phyloP scores from a whole-genome alignment of 1,284 basidiomycete genomes.

The Sanghuangporus baumii region DNA sequence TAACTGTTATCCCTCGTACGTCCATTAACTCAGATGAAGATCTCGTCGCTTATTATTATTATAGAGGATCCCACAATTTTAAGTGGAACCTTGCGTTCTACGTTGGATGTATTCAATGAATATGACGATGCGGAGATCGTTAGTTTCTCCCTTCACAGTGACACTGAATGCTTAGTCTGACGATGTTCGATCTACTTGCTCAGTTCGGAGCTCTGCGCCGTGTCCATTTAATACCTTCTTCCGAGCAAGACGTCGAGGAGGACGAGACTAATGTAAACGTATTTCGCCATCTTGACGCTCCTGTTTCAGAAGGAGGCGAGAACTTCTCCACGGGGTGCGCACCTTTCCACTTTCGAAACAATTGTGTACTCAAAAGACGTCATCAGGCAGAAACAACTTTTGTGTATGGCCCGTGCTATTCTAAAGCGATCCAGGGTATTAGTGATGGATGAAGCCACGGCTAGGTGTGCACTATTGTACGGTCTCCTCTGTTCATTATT shows the following conservation, averaged over 20 bases:
- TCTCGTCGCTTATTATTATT: neutral
- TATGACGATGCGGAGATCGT: slow-evolving; percentile 85
- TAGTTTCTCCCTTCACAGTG: slow-evolving; percentile 22
- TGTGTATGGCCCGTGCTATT: slow-evolving; percentile 64
- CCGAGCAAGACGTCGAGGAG: slow-evolving; percentile 34
- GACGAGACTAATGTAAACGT: slow-evolving; percentile 72
- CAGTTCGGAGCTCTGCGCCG: slow-evolving; percentile 84
- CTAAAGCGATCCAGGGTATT: slow-evolving; percentile 51
- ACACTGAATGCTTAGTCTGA: slow-evolving; percentile 28
- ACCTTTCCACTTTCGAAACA: neutral
- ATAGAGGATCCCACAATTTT: slow-evolving; percentile 87
- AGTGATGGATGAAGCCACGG: slow-evolving; percentile 64
- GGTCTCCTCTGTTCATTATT: neutral
- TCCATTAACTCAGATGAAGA: slow-evolving; percentile 13
- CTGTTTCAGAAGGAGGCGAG: slow-evolving; percentile 86
- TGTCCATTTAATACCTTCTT: slow-evolving; percentile 73
- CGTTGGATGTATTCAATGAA: slow-evolving; percentile 86
- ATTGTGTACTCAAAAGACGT: neutral
- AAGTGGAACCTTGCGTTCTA: slow-evolving; percentile 80
- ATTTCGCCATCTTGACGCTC: slow-evolving; percentile 81
- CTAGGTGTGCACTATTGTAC: slow-evolving; percentile 18
- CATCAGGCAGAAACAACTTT: slow-evolving; percentile 50
- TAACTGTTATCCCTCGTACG: slow-evolving; percentile 92
- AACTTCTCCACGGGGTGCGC: slow-evolving; percentile 86
- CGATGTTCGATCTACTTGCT: neutral